Evolutionary conservation across 164 flowering plant species (phyloP), one percentile per base, ranked within the genome.

Genomic region (Dillenia turbinata): DNA sequence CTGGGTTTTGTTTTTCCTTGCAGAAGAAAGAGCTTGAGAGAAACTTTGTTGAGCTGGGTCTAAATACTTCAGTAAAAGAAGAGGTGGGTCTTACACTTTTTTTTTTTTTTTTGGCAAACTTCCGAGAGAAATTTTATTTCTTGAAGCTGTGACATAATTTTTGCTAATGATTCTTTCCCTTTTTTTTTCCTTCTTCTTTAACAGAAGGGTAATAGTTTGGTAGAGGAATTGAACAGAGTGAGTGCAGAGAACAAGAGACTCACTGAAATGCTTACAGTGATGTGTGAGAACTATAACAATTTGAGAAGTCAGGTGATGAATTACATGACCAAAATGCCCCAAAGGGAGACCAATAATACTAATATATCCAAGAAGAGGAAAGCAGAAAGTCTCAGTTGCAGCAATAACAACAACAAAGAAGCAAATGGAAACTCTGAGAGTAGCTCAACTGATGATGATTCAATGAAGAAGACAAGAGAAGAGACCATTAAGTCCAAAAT

Each of bases 161-260:
- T 33, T 33, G 40, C 40, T 33, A 33, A 33, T 33, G 6, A 33
- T 5, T 33, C 7, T 33, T 1, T 19, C 9, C 7, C 9, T 19
- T 49, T 0, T 16, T 45, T 54, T 47, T 0, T 1, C 9, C 7
- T 9, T 22, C 44, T 0, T 16, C 45, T 58, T 54, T 5, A 48
- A 15, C 8, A 58, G 10, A 66, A 79, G 81, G 59, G 56, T 13
- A 70, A 66, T n/a, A 79, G 61, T 47, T 61, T 84, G 54, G 61
- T 67, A 15, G 89, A 80, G 65, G 84, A 84, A 57, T 51, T 86
- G 74, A 76, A 71, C 24, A 62, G 87, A 51, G 78, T 80, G 63
- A 81, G 64, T 12, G 78, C 70, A 11, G 92, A 86, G 49, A 86
- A 86, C 78, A 82, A 77, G 83, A 81, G 71, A 69, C 72, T 86